A percentile compares a stretch with the other conserved stretches of the same genome.
phyloP scores from a whole-genome alignment of 805 yeast species.

The Kazachstania kunashirensis region DNA sequence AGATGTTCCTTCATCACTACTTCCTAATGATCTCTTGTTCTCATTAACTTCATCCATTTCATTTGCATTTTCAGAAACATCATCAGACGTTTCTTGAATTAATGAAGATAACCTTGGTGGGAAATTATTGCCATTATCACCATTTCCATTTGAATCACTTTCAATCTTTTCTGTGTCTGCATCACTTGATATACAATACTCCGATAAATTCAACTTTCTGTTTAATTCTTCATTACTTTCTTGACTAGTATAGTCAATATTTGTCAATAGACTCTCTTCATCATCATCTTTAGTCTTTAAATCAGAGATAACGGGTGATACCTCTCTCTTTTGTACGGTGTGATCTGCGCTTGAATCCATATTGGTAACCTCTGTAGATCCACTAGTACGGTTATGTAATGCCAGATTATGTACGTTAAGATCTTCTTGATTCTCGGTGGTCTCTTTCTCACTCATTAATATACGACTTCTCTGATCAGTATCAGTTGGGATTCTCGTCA shows the following conservation, averaged over 20 bases:
- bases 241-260: slow-evolving; percentile 15
- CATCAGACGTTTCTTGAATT: neutral
- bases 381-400: neutral
- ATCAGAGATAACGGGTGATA: neutral
- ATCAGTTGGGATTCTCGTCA: too few species aligned
- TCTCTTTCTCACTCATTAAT: too few species aligned
- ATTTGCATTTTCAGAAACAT: slow-evolving; percentile 2
- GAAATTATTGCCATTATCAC: slow-evolving; percentile 10
- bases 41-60: neutral
- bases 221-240: slow-evolving; percentile 35
- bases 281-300: slow-evolving; percentile 7
- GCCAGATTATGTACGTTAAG: neutral
- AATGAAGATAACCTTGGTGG: slow-evolving; percentile 14
- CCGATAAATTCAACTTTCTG: slow-evolving; percentile 37
- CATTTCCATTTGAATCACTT: slow-evolving; percentile 18
- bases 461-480: too few species aligned
- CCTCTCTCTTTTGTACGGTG: neutral
- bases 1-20: too few species aligned
- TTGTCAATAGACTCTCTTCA: slow-evolving; percentile 22
- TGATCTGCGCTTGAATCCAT: neutral
- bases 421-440: too few species aligned
- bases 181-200: slow-evolving; percentile 43
- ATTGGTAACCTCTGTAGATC: neutral
- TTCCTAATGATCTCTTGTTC: neutral
- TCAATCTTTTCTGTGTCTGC: slow-evolving; percentile 90